Evolutionary conservation across 805 yeast species (phyloP), one percentile per base, ranked within the genome.

Genomic region (Nakazawaea peltata): DNA sequence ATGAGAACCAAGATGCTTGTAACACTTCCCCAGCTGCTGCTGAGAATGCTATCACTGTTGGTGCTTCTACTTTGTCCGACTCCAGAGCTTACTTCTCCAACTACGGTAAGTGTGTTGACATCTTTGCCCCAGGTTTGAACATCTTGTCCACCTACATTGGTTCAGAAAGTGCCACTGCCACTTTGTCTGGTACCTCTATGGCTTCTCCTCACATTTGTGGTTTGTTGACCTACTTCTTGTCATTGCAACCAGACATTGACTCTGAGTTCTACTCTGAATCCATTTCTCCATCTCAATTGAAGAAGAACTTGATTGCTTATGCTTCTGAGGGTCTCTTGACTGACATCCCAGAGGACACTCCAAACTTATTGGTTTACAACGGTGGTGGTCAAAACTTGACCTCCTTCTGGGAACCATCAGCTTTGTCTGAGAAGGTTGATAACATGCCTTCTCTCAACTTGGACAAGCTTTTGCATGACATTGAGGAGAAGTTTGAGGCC

Each of bases 141-240:
- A 76, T 90, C 42, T 67, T 81, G 46, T 85, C 95, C 29, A 81
- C 90, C 26, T 83, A 81, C 56, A 82, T 79, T 56, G 92, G 94
- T 29, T 77, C 86, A 4, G 67, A 71, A 34, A 60, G 74, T 36
- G 83, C 87, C 28, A 81, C 90, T 46, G 87, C 92, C 30, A 74
- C 84, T 26, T 67, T 83, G 56, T 82, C 95, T 26, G 98, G 98
- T 62, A 90, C 97, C 9, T 90, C 97, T 12, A 90, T 90, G 98
- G 96, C 97, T 16, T 82, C 97, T 26, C 97, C 98, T 30, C 96
- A 87, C 54, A 88, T 88, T 47, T 80, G 87, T 41, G 98, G 98
- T 48, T 69, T 90, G 57, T 75, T 87, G 52, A 74, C 95, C 7
- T 90, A 90, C 70, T 90, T 75, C 64, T 66, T 88, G 55, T 81